phyloP scores from a whole-genome alignment of 2,329 filamentous ascomycete species.

The Immersiporthe knoxdaviesiana region DNA sequence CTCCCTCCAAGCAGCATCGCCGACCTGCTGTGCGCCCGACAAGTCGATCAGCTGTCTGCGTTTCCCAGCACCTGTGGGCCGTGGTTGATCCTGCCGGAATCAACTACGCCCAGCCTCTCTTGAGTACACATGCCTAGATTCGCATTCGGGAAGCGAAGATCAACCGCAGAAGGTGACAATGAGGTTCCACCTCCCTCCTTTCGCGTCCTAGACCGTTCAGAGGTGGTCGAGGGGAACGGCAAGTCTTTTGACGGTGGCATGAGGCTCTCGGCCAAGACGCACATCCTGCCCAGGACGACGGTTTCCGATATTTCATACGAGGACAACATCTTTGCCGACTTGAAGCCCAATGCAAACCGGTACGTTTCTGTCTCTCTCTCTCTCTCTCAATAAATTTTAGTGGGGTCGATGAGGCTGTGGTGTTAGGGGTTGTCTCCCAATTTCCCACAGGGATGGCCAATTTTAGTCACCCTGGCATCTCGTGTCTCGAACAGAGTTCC shows the following conservation, averaged over 20 bases:
- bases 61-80: constrained; percentile 28
- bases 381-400: constrained; percentile 24
- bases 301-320: constrained; percentile 45
- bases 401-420: constrained; percentile 15
- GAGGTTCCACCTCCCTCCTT: constrained; percentile 56
- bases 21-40: constrained; percentile 8
- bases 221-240: constrained; percentile 42
- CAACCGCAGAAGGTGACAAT: constrained; percentile 59
- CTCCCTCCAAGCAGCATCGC: constrained; percentile 12
- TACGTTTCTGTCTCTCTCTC: no score
- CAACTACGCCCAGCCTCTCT: constrained; percentile 28
- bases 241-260: constrained; percentile 57
- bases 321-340: constrained; percentile 62
- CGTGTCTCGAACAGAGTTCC: constrained; percentile 28
- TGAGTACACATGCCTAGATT: constrained; percentile 64
- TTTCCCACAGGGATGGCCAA: constrained; percentile 28
- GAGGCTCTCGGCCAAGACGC: constrained; percentile 45
- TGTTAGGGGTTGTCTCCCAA: constrained; percentile 22
- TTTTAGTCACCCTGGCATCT: constrained; percentile 28
- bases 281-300: constrained; percentile 44
- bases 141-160: constrained; percentile 63
- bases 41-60: constrained; percentile 18
- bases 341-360: constrained; percentile 55
- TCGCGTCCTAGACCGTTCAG: constrained; percentile 59
- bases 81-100: constrained; percentile 28